phyloP scores from a whole-genome alignment of 257 asterid species.

The Rauvolfia tetraphylla region DNA sequence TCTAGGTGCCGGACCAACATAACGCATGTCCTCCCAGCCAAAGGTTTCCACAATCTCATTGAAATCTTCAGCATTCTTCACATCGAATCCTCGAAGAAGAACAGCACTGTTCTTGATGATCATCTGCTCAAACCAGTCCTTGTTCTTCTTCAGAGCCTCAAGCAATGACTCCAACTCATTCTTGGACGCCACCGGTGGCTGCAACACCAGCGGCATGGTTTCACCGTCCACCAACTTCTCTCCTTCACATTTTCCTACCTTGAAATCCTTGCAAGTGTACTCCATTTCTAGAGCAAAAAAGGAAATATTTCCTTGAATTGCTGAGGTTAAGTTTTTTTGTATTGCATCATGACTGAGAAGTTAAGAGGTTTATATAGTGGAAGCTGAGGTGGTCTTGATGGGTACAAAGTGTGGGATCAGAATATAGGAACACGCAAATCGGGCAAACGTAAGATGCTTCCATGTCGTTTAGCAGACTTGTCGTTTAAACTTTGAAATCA shows the following conservation, averaged over 20 bases:
- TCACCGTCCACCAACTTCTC: slow-evolving; percentile 70
- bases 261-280: slow-evolving; percentile 55
- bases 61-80: slow-evolving; percentile 54
- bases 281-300: slow-evolving; percentile 33
- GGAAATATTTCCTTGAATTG: not conserved
- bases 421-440: not conserved
- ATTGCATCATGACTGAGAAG: not conserved
- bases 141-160: slow-evolving; percentile 37
- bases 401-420: not conserved
- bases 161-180: slow-evolving; percentile 33
- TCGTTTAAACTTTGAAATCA: not conserved
- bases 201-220: slow-evolving; percentile 64
- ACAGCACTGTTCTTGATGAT: slow-evolving; percentile 71
- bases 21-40: slow-evolving; percentile 80
- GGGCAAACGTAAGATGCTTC: slow-evolving; percentile 8
- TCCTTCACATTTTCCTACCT: slow-evolving; percentile 84
- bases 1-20: slow-evolving; percentile 85
- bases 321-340: not conserved
- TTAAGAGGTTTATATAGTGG: slow-evolving; percentile 5
- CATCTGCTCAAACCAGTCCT: slow-evolving; percentile 77
- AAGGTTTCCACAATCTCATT: slow-evolving; percentile 61
- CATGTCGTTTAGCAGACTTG: slow-evolving; percentile 4
- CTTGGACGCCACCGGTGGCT: slow-evolving; percentile 30
- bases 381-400: not conserved
- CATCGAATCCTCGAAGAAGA: slow-evolving; percentile 63